These are phyloP conservation scores for Rhizopus microsporus DNA, from an alignment of 371 early-diverging fungal genomes.

Conservation along the genomic window DNA sequence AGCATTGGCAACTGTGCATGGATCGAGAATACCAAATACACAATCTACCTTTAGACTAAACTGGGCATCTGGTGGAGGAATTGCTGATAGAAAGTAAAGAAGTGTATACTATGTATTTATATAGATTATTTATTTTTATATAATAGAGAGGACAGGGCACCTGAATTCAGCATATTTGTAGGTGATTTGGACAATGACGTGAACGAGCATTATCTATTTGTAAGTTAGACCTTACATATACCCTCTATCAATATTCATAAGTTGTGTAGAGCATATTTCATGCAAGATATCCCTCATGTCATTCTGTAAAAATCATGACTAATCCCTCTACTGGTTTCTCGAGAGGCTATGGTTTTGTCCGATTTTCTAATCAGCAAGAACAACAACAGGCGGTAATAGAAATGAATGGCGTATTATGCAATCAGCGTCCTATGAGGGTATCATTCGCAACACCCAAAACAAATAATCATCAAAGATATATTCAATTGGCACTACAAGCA, in stretches of 20 bases:
- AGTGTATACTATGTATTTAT: conserved; percentile 4
- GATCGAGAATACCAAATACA: conserved; percentile 79
- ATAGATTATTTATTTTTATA: conserved; percentile 8
- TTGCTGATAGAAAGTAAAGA: conserved; percentile 45
- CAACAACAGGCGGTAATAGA: conserved; percentile 72
- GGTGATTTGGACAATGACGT: conserved; percentile 84
- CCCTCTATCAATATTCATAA: background rate
- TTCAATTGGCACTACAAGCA: conserved; percentile 40
- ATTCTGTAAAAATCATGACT: conserved; percentile 79
- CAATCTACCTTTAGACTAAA: conserved; percentile 84
- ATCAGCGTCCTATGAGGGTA: conserved; percentile 79
- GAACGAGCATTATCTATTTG: conserved; percentile 72
- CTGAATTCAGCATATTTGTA: conserved; percentile 85
- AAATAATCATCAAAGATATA: conserved; percentile 26
- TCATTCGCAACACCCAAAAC: conserved; percentile 85
- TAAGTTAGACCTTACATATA: conserved; percentile 30
- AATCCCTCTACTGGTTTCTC: conserved; percentile 71
- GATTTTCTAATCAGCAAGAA: conserved; percentile 73
- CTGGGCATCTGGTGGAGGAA: conserved; percentile 84
- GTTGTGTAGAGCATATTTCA: conserved; percentile 45
- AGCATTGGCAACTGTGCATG: conserved; percentile 70
- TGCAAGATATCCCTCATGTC: conserved; percentile 63
- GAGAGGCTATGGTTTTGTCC: conserved; percentile 81
- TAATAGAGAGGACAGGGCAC: conserved; percentile 55
- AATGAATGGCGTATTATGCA: conserved; percentile 71